Percentiles rank a stretch among this genome's conserved stretches.
Evolutionary conservation across 805 yeast genomes (phyloP).

Genomic region (Scheffersomyces ergatensis): DNA sequence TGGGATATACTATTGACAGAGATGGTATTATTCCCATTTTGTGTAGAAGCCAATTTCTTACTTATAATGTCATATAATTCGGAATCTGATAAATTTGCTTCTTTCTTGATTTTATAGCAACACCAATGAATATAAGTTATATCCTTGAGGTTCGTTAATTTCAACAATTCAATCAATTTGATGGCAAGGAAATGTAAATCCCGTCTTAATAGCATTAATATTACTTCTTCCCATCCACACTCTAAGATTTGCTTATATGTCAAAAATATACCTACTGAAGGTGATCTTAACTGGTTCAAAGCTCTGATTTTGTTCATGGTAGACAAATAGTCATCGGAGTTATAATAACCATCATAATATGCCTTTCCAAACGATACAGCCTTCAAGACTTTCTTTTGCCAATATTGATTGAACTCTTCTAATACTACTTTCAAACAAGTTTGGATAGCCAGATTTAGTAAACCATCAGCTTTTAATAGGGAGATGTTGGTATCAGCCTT

Average conservation of each 20-base stretch:
- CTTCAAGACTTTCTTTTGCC: constrained; percentile 77
- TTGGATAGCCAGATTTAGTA: constrained; percentile 58
- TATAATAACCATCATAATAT: constrained; percentile 42
- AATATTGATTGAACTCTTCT: constrained; percentile 69
- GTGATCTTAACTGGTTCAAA: constrained; percentile 64
- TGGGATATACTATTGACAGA: constrained; percentile 60
- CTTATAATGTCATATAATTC: constrained; percentile 52
- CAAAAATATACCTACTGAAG: constrained; percentile 65
- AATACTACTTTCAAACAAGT: constrained; percentile 72
- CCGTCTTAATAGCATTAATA: constrained; percentile 57
- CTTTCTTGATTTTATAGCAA: constrained; percentile 58
- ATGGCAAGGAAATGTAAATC: constrained; percentile 62
- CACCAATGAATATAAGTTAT: constrained; percentile 78
- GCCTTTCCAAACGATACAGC: constrained; percentile 90
- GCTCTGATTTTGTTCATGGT: constrained; percentile 62
- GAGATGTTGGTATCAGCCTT: constrained; percentile 76
- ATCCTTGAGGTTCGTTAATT: constrained; percentile 35
- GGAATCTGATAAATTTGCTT: constrained; percentile 54
- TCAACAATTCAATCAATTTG: constrained; percentile 52
- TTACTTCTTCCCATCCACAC: constrained; percentile 54
- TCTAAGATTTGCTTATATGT: constrained; percentile 53
- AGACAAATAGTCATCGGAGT: constrained; percentile 59
- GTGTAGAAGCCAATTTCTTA: constrained; percentile 37
- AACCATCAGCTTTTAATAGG: constrained; percentile 43
- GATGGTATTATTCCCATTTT: constrained; percentile 24